Evolutionary conservation across 2,329 filamentous ascomycete species (phyloP).

Genomic region (Botrytis fragariae): DNA sequence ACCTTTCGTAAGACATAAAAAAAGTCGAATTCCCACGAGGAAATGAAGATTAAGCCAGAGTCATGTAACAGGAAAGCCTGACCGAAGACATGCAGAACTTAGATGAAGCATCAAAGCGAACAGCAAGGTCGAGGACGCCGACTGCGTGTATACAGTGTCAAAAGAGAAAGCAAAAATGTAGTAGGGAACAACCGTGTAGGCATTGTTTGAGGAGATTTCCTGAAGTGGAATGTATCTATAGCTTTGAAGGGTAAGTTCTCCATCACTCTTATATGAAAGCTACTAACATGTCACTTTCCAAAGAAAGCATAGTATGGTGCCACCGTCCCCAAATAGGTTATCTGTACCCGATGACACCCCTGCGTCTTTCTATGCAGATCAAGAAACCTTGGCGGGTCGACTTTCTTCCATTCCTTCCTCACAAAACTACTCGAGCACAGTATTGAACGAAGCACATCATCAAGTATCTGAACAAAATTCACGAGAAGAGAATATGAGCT

Average conservation of each 20-base stretch:
- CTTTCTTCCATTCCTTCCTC: background rate
- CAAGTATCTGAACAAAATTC: background rate
- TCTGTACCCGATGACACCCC: background rate
- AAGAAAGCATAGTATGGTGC: background rate
- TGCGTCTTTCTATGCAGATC: background rate
- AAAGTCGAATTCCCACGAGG: constrained; percentile 16
- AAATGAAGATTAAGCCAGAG: background rate
- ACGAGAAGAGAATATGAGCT: background rate
- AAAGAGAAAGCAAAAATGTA: constrained; percentile 21
- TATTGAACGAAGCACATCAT: background rate
- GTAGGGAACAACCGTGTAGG: constrained; percentile 20
- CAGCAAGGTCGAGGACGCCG: constrained; percentile 13
- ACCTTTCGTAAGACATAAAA: constrained; percentile 17
- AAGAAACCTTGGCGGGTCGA: background rate
- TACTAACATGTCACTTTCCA: background rate
- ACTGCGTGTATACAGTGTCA: constrained; percentile 20
- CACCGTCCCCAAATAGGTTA: background rate
- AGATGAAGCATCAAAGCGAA: constrained; percentile 16
- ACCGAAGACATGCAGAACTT: constrained; percentile 18
- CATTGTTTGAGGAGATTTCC: constrained; percentile 21
- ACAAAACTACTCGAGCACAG: background rate
- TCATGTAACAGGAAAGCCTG: constrained; percentile 8
- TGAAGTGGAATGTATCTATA: constrained; percentile 20
- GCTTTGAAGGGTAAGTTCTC: constrained; percentile 7
- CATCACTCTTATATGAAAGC: background rate